Evolutionary conservation across 1,284 basidiomycete species (phyloP), one percentile per base, ranked within the genome.

Genomic region (Papiliotrema fonsecae): DNA sequence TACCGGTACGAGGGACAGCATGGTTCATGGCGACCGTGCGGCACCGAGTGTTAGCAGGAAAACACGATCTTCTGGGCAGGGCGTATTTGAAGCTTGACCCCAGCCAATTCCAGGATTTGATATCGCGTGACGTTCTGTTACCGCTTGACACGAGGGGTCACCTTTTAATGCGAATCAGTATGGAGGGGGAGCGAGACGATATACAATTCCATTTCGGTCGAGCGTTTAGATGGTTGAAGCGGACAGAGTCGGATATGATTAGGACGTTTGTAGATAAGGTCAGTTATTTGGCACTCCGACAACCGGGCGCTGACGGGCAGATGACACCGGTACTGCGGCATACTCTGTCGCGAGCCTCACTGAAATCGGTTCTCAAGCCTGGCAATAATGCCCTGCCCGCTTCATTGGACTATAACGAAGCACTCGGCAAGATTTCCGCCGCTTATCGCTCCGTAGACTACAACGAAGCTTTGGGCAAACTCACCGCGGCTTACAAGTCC

Each of bases 181-280:
- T 98, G 92, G 96, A 98, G 67, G 92, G 92, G 40, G 94, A 97
- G 77, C 89, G 94, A 72, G 93, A 97, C 65, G 96, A 98, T 67
- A 89, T 94, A 19, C 87, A 90, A 58, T 99, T 97, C 77, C 92
- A 91, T 76, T 99, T 98, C 67, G 96, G 96, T 11, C 81, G 91
- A 34, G 96, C 87, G 1, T 98, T 98, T 79, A 80, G 94, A 32
- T 92, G 86, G 41, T 72, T 99, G 61, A 97, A 98, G 75, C 79
- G 94, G 22, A 87, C 91, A 0, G 93, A 98, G 69, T 84, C 82
- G 21, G 94, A 98, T 62, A 97, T 99, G 96, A 82, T 94, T 40
- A 81, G 92, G 7, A 88, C 89, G 39, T 94, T 98, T 70, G 88
- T 97, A 45, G 94, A 98, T 77, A 97, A 97, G 82, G 91, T 87